phyloP scores from a whole-genome alignment of 495 filamentous ascomycete genomes.

The Lasiosphaeria miniovina region DNA sequence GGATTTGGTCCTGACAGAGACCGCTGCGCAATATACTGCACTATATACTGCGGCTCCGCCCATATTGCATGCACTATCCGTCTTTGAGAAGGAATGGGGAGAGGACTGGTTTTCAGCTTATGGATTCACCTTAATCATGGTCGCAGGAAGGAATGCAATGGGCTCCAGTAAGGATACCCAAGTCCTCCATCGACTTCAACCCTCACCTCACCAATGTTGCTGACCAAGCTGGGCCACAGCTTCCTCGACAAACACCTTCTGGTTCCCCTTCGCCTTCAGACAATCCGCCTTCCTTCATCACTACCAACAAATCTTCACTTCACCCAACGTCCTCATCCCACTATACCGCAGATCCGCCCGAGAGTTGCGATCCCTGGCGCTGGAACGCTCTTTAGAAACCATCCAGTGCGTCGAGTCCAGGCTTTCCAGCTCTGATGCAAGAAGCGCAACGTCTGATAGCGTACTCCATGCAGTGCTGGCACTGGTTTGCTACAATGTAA shows the following conservation, averaged over 20 bases:
- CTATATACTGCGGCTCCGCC: neutral
- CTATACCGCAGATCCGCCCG: constrained; percentile 1
- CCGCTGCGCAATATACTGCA: neutral
- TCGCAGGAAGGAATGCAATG: neutral
- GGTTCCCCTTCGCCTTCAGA: constrained; percentile 7
- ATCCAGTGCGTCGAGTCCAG: constrained; percentile 3
- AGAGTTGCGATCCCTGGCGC: neutral
- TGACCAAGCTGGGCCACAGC: neutral
- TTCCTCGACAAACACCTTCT: constrained; percentile 3
- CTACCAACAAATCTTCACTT: constrained; percentile 2
- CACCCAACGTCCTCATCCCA: neutral
- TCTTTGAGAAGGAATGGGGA: neutral
- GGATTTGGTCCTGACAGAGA: neutral
- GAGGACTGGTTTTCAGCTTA: neutral
- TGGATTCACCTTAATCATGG: neutral
- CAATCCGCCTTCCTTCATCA: constrained; percentile 2
- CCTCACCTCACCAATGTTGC: neutral
- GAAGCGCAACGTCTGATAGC: neutral
- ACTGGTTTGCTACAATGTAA: constrained; percentile 6
- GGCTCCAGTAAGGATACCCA: neutral
- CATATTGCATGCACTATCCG: neutral
- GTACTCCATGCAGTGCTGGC: constrained; percentile 3
- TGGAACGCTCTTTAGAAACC: constrained; percentile 2
- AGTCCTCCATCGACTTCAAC: neutral
- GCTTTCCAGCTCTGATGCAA: neutral